A percentile compares a stretch with the other conserved stretches of the same genome.
Conservation (phyloP, 202 grass and related monocot species). For the Schoenoplectus tabernaemontani region DNA sequence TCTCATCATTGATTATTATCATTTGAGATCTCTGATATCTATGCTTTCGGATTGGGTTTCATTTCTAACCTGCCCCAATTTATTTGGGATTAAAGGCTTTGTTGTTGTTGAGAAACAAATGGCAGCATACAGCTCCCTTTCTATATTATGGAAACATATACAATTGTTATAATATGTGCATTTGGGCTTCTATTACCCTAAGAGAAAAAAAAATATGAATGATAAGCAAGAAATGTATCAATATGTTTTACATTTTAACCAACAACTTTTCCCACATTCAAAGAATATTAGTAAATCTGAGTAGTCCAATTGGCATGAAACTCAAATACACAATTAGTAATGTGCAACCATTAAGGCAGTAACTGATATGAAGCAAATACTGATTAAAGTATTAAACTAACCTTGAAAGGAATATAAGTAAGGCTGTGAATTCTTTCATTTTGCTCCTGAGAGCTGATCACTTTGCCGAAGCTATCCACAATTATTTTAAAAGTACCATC, state of each 20-base stretch:
- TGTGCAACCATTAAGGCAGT: neutral
- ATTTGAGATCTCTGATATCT: no score
- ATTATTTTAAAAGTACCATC: conserved; percentile 78
- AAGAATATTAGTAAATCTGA: neutral
- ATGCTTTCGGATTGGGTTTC: no score
- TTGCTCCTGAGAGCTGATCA: conserved; percentile 78
- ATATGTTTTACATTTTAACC: neutral
- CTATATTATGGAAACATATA: neutral
- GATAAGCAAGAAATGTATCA: neutral
- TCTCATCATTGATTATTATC: no score
- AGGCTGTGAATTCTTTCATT: conserved; percentile 70
- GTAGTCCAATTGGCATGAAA: neutral
- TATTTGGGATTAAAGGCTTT: no score
- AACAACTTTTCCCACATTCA: neutral
- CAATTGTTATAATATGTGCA: neutral
- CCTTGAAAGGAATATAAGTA: conserved; percentile 81
- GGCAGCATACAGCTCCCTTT: neutral
- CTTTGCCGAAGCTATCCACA: conserved; percentile 82
- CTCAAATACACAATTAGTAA: neutral
- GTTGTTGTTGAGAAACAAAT: neutral
- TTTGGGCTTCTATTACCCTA: neutral
- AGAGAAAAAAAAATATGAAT: neutral
- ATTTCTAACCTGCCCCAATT: no score
- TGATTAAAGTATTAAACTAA: conserved; percentile 18
- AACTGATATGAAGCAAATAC: neutral